These are phyloP conservation scores for Thelonectria rubi DNA, from an alignment of 2,329 filamentous ascomycete genomes.

Conservation along the genomic window DNA sequence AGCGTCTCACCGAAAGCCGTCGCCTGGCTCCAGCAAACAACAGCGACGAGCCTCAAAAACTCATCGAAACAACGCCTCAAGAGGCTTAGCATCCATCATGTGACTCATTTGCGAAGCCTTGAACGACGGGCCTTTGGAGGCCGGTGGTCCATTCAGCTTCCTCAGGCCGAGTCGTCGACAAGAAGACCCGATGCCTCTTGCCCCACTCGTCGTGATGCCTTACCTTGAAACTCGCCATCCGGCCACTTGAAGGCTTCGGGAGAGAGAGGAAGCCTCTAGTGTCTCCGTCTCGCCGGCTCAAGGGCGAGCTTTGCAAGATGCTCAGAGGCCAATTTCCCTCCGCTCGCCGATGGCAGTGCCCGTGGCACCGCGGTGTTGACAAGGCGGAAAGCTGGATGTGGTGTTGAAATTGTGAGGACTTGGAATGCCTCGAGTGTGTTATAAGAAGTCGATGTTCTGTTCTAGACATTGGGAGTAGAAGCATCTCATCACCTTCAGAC, in stretches of 20 bases:
- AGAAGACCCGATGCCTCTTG: neutral
- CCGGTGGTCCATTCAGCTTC: too few species aligned
- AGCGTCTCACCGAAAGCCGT: too few species aligned
- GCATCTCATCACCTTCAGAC: neutral
- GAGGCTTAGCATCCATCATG: neutral
- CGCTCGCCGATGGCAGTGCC: neutral
- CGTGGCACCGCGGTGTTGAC: neutral
- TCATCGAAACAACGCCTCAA: neutral
- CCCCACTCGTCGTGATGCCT: neutral
- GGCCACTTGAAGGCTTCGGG: neutral
- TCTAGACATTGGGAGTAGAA: neutral
- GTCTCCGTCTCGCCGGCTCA: neutral
- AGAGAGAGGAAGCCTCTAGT: neutral
- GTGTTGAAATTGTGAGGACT: neutral
- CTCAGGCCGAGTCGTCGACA: neutral
- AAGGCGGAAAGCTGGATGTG: too few species aligned
- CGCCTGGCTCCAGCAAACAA: too few species aligned
- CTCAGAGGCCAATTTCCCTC: neutral
- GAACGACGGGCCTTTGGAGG: neutral
- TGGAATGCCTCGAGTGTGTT: neutral
- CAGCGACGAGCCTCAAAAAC: neutral
- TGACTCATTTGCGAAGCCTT: neutral
- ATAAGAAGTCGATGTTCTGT: neutral
- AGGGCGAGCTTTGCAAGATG: neutral
- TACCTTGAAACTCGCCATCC: neutral